These are phyloP conservation scores for Boletus reticulatus DNA, from an alignment of 768 basidiomycete species.

Conservation along the genomic window DNA sequence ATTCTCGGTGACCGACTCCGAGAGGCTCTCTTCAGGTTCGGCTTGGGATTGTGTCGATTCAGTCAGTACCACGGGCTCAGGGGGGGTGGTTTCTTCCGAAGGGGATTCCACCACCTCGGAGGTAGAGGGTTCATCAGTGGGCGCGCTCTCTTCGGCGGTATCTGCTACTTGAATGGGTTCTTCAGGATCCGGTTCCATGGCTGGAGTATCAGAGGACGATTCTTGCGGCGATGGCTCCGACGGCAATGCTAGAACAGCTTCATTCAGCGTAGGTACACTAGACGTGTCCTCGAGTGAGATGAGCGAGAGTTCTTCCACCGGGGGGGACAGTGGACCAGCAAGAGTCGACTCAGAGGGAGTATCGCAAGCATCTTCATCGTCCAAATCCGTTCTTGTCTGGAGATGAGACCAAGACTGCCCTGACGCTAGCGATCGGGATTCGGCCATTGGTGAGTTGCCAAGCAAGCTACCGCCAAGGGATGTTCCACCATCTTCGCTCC, in stretches of 20 bases:
- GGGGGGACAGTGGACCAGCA: conserved; percentile 24
- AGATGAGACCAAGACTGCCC: conserved; percentile 12
- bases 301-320: conserved; percentile 26
- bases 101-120: conserved; percentile 3
- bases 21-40: neutral
- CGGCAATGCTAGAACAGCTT: neutral
- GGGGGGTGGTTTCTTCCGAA: conserved; percentile 6
- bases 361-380: conserved; percentile 26
- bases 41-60: conserved; percentile 5
- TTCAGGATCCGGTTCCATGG: conserved; percentile 11
- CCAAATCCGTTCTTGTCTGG: conserved; percentile 13
- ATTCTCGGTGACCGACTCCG: conserved; percentile 7
- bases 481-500: conserved; percentile 7
- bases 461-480: conserved; percentile 4
- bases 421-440: conserved; percentile 8
- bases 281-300: conserved; percentile 24
- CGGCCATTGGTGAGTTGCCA: conserved; percentile 6
- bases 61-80: neutral
- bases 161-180: neutral
- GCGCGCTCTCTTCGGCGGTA: neutral
- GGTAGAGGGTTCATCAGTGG: neutral
- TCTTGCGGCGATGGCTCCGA: conserved; percentile 1
- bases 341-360: conserved; percentile 18
- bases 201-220: neutral
- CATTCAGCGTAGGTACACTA: neutral